Base-by-base conservation (phyloP, 2,329 filamentous ascomycete species). In the Neonectria faginata region DNA sequence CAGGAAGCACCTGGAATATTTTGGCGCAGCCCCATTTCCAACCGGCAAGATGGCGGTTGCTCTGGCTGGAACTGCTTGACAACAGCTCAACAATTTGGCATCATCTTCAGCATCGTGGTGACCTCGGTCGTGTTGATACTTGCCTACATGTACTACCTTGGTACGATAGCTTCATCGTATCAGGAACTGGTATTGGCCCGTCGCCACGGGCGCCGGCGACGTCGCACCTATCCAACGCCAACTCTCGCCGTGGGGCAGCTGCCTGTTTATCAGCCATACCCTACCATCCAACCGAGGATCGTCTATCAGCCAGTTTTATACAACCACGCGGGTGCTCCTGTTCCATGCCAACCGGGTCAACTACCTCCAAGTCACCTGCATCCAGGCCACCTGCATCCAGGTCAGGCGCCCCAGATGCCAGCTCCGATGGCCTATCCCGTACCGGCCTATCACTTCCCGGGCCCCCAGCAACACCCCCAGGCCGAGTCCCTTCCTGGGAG, bases 21-120 rank as follows among this genome's bases (percentile, higher is more conserved):
- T 20, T 55, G 22, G 5, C 25, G 11, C 9, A 1, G 3, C 6
- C 33, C 45, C 12, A 41, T 7, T 5, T 27, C 59, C 29, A 18
- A 27, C 6, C 31, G 18, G 18, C 66, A 64, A 12, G 16, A 48
- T 18, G 45, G 61, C 9, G 41, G 59, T 8, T 81, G 77, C 64
- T 63, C 68, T 3, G 76, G 79, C 11, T 84, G 80, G 80, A 62
- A 72, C 45, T 84, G 82, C 62, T 72, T 83, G n/a, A 80, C 70
- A 29, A 50, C 67, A 10, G 67, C 76, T 0, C 74, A 81, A 47
- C 74, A 81, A 36, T 78, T 77, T 22, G 82, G 82, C 2, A 75
- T 83, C 31, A 77, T 83, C 16, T 76, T 80, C 62, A 79, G 77
- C 62, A 69, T 76, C 14, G 60, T 78, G 8, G 60, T 79, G 7